Percentiles rank a stretch among this genome's conserved stretches.
Evolutionary conservation across 169 alveolate species (phyloP).

Genomic region (Cyclospora cayetanensis): DNA sequence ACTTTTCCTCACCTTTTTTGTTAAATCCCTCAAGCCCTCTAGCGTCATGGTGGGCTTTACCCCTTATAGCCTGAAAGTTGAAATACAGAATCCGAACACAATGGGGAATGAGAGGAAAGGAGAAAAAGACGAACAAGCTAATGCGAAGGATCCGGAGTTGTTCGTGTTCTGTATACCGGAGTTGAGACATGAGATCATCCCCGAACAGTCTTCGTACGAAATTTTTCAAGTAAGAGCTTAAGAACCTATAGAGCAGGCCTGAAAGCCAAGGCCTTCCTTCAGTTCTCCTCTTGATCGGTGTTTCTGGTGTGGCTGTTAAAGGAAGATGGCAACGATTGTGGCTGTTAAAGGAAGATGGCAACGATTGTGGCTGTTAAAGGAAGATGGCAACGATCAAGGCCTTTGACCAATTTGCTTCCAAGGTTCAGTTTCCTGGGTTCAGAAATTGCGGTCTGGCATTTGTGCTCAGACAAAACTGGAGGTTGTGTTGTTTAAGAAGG

Average conservation of each 20-base stretch:
- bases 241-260: too few relatives aligned
- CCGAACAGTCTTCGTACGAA: conserved; percentile 21
- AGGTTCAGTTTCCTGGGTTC: background rate
- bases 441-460: background rate
- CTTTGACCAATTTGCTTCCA: too few relatives aligned
- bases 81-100: background rate
- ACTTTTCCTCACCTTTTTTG: conserved; percentile 52
- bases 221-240: conserved; percentile 20
- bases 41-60: background rate
- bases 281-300: too few relatives aligned
- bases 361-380: too few relatives aligned
- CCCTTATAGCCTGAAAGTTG: background rate
- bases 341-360: too few relatives aligned
- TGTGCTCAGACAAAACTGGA: conserved; percentile 57
- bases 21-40: conserved; percentile 2
- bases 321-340: too few relatives aligned
- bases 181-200: conserved; percentile 27
- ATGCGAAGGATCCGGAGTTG: background rate
- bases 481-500: conserved; percentile 24
- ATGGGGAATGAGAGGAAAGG: background rate
- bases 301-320: too few relatives aligned
- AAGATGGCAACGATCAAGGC: too few relatives aligned
- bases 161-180: background rate
- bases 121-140: background rate
- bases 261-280: too few relatives aligned